These are phyloP conservation scores for Forsythia viridissima DNA, from an alignment of 257 asterid genomes.

Conservation along the genomic window DNA sequence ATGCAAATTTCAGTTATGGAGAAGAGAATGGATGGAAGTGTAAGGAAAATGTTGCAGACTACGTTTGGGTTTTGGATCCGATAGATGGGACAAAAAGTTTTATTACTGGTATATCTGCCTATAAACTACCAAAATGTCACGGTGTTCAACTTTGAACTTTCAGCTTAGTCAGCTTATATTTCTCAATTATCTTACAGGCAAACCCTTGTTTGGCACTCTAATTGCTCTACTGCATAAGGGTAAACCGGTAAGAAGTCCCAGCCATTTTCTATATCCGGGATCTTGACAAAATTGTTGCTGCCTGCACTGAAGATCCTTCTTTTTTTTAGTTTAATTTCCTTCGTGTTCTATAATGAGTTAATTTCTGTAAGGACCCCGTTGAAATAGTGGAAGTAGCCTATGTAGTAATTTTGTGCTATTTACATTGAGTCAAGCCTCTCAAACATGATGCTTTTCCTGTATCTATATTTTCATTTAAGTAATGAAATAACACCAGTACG, in stretches of 20 bases:
- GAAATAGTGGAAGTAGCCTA: not conserved
- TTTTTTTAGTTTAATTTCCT: not conserved
- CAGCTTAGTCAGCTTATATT: conserved; percentile 3
- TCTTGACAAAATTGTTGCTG: not conserved
- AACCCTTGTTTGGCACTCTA: conserved; percentile 93
- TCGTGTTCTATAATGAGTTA: not conserved
- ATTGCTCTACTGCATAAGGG: conserved; percentile 84
- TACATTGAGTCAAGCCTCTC: not conserved
- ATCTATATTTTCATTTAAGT: too few species aligned
- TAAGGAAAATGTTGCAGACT: conserved; percentile 68
- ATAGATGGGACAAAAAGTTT: conserved; percentile 98
- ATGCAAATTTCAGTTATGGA: conserved; percentile 61
- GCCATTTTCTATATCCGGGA: conserved; percentile 21
- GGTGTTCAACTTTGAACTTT: conserved; percentile 16
- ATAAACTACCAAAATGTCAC: not conserved
- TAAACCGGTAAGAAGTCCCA: conserved; percentile 69
- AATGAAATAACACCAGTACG: not conserved
- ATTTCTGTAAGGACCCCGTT: not conserved
- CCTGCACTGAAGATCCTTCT: not conserved
- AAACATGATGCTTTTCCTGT: not conserved
- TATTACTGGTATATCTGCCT: conserved; percentile 64
- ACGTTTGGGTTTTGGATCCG: conserved; percentile 97
- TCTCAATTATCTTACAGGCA: conserved; percentile 50
- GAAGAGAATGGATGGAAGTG: conserved; percentile 95
- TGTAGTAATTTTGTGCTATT: not conserved